A percentile compares a stretch with the other conserved stretches of the same genome.
Evolutionary conservation across 305 asterid species (phyloP).

Genomic region (Fraxinus floribunda): DNA sequence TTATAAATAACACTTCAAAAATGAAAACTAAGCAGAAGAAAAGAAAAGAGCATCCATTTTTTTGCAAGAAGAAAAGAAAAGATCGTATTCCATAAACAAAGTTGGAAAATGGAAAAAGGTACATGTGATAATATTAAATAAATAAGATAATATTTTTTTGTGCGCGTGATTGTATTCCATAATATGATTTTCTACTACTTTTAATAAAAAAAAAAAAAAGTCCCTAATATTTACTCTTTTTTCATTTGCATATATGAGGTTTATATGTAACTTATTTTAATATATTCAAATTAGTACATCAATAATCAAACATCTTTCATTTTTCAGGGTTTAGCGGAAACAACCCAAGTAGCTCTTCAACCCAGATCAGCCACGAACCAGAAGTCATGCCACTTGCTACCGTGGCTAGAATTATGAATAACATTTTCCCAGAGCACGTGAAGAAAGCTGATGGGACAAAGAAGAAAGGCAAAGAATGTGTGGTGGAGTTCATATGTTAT

Average conservation of each 20-base stretch:
- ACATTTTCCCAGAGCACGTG: conserved; percentile 24
- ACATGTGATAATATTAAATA: not conserved
- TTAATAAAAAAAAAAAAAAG: no score
- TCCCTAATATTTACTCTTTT: no score
- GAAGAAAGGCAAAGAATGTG: conserved; percentile 33
- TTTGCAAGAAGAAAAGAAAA: not conserved
- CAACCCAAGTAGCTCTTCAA: not conserved
- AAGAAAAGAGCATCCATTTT: not conserved
- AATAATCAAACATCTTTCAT: no score
- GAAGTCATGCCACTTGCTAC: conserved; percentile 22
- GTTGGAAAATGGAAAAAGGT: not conserved
- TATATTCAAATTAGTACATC: no score
- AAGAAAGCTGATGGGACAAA: conserved; percentile 32
- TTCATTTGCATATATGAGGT: no score
- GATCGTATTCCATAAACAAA: not conserved
- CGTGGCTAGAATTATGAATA: conserved; percentile 24
- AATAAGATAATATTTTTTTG: not conserved
- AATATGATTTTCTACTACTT: no score
- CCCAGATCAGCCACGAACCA: not conserved
- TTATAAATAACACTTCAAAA: not conserved
- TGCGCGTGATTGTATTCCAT: no score
- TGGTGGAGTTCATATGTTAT: conserved; percentile 26
- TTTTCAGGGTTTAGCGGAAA: not conserved
- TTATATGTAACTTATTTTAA: no score
- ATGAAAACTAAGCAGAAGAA: no score